phyloP scores from a whole-genome alignment of 768 basidiomycete genomes.

The Pleurotus djamor region DNA sequence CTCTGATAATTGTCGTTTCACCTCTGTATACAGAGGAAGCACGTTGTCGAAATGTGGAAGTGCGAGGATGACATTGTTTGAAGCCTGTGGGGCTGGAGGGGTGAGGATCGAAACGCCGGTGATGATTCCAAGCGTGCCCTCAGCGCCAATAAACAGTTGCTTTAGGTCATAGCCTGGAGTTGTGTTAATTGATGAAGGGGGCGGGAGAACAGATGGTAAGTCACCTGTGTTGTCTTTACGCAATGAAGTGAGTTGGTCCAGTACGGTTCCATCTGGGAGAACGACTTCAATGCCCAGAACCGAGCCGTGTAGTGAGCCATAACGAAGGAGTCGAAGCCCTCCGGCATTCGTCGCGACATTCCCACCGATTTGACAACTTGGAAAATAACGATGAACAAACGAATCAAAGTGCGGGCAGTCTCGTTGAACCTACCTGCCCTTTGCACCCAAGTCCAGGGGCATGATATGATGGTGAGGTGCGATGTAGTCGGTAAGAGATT shows the following conservation, averaged over 20 bases:
- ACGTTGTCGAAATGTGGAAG: conserved; percentile 86
- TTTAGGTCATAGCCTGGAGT: conserved; percentile 92
- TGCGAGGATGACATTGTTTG: conserved; percentile 91
- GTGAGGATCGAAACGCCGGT: conserved; percentile 95
- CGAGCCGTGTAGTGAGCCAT: conserved; percentile 92
- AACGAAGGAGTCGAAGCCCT: conserved; percentile 90
- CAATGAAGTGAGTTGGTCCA: conserved; percentile 85
- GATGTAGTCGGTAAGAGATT: conserved; percentile 83
- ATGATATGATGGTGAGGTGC: conserved; percentile 90
- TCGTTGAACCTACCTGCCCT: conserved; percentile 69
- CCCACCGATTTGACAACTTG: conserved; percentile 92
- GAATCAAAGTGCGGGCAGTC: not conserved
- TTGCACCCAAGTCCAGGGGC: conserved; percentile 94
- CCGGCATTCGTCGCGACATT: conserved; percentile 98
- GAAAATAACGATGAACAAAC: conserved; percentile 21
- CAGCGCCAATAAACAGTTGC: conserved; percentile 96
- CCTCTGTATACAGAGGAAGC: conserved; percentile 78
- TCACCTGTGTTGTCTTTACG: conserved; percentile 97
- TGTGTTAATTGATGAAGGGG: not conserved
- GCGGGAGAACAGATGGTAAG: conserved; percentile 11
- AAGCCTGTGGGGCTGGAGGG: conserved; percentile 76
- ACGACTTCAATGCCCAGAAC: conserved; percentile 97
- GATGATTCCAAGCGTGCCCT: conserved; percentile 94
- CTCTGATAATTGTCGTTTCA: conserved; percentile 84
- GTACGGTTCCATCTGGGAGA: conserved; percentile 88